Evolutionary conservation across 2,329 filamentous ascomycete species (phyloP).

Genomic region (Fusarium bactridioides): DNA sequence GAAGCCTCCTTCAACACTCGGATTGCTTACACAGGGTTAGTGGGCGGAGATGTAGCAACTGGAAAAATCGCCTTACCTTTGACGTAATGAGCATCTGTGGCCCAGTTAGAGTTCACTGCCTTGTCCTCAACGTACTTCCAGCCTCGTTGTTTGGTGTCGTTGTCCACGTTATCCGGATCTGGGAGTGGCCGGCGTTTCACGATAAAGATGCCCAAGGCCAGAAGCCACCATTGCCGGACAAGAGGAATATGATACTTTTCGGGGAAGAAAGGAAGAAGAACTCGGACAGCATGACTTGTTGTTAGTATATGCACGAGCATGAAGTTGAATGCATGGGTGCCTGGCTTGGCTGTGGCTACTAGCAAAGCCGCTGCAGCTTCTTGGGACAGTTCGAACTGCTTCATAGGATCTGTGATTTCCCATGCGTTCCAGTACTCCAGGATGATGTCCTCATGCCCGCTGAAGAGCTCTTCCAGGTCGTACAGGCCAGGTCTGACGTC

Average conservation of each 20-base stretch:
- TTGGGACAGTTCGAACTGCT: conserved; percentile 78
- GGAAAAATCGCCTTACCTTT: conserved; percentile 65
- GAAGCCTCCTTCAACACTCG: conserved; percentile 79
- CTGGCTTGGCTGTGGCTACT: conserved; percentile 65
- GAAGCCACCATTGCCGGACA: conserved; percentile 88
- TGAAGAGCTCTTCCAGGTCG: conserved; percentile 74
- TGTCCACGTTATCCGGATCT: conserved; percentile 68
- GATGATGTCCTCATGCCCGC: conserved; percentile 72
- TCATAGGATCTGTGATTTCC: conserved; percentile 73
- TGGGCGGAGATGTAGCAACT: not conserved
- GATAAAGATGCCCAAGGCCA: conserved; percentile 81
- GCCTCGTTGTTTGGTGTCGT: conserved; percentile 67
- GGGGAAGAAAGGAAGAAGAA: conserved; percentile 81
- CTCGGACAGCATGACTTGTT: conserved; percentile 86
- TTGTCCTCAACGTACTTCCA: conserved; percentile 81
- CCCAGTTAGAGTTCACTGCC: conserved; percentile 72
- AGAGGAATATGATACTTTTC: conserved; percentile 75
- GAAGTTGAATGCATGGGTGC: conserved; percentile 78
- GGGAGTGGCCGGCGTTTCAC: conserved; percentile 76
- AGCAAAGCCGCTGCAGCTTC: conserved; percentile 68
- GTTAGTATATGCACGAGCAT: conserved; percentile 84
- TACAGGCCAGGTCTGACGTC: conserved; percentile 61
- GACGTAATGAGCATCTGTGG: conserved; percentile 82
- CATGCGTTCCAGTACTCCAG: conserved; percentile 94
- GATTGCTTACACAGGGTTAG: conserved; percentile 58